Conservation (phyloP, 179 eudicot genomes). For the Spergularia azorica region DNA sequence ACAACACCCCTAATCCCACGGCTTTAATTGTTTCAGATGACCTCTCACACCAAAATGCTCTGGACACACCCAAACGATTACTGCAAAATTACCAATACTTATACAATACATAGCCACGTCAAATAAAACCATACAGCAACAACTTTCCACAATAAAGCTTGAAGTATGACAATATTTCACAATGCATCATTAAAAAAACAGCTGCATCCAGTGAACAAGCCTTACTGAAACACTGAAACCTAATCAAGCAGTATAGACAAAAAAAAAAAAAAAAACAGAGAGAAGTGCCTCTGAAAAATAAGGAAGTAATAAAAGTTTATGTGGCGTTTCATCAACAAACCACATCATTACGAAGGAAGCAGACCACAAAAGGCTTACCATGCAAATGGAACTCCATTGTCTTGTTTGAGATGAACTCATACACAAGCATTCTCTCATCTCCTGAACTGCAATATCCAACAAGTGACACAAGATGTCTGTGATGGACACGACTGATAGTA, state of each 20-base stretch:
- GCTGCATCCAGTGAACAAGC: neutral
- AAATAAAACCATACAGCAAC: neutral
- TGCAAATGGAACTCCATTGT: constrained; percentile 82
- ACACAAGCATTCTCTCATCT: constrained; percentile 63
- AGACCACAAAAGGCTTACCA: constrained; percentile 45
- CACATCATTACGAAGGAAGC: neutral
- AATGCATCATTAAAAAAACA: neutral
- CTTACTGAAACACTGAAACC: neutral
- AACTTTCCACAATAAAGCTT: neutral
- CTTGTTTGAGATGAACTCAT: constrained; percentile 75
- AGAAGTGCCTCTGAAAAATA: neutral
- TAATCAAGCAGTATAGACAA: neutral
- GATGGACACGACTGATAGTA: constrained; percentile 77
- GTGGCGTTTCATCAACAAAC: neutral
- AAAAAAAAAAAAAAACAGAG: neutral
- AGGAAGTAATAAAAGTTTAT: neutral
- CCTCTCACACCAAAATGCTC: neutral
- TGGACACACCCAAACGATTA: neutral
- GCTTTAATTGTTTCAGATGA: neutral
- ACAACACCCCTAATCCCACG: neutral
- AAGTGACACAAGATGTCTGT: constrained; percentile 73
- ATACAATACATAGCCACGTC: neutral
- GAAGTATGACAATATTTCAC: neutral
- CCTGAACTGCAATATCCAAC: constrained; percentile 79
- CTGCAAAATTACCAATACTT: neutral